A percentile compares a stretch with the other conserved stretches of the same genome.
These are phyloP conservation scores for Vigna nakashimae DNA, from an alignment of 306 rosid genomes.

Conservation along the genomic window DNA sequence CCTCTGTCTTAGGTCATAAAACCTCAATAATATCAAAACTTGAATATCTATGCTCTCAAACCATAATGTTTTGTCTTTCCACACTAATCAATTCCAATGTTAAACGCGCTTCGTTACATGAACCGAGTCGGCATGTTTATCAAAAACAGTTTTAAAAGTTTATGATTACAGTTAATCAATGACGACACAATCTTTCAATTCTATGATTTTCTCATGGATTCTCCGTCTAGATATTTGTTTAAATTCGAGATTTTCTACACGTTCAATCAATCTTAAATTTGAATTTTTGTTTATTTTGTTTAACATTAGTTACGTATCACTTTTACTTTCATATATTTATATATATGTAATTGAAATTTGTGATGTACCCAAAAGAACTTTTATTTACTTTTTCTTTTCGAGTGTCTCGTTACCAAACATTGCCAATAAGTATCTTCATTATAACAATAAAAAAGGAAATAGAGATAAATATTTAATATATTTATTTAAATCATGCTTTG, in stretches of 20 bases:
- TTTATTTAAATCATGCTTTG: not conserved
- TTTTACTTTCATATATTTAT: not conserved
- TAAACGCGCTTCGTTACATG: constrained; percentile 1
- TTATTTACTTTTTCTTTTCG: not conserved
- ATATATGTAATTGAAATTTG: not conserved
- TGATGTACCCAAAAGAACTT: not conserved
- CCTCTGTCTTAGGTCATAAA: constrained; percentile 30
- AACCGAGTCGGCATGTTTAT: constrained; percentile 40
- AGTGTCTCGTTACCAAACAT: not conserved
- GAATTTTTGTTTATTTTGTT: constrained; percentile 5
- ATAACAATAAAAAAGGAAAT: not conserved
- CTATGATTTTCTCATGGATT: constrained; percentile 5
- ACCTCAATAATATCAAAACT: not conserved
- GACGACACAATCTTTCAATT: not conserved
- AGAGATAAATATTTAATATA: too few relatives aligned
- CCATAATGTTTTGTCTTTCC: not conserved
- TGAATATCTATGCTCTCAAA: constrained; percentile 23
- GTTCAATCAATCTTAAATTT: not conserved
- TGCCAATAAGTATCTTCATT: not conserved
- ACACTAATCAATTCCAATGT: not conserved
- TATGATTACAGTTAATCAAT: constrained; percentile 1
- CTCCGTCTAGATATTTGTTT: not conserved
- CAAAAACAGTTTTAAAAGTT: constrained; percentile 12
- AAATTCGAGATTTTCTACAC: not conserved
- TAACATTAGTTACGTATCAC: not conserved